These are phyloP conservation scores for Polygonum aviculare DNA, from an alignment of 148 eudicot species.

Conservation along the genomic window DNA sequence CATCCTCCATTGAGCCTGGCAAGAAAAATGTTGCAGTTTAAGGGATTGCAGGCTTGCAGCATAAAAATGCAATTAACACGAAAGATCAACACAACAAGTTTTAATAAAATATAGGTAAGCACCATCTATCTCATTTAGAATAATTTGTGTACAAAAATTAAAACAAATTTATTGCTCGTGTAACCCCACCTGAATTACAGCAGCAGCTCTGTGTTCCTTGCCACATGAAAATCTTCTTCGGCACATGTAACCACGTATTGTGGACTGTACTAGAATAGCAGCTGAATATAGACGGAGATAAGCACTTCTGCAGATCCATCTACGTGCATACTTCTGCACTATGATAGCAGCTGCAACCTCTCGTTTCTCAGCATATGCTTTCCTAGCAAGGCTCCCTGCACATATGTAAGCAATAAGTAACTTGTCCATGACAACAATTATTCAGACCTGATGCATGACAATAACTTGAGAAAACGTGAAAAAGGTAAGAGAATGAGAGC, in stretches of 20 bases:
- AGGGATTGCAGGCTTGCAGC: not conserved
- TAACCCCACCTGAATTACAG: constrained; percentile 60
- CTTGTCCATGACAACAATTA: not conserved
- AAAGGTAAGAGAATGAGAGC: not conserved
- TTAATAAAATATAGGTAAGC: not conserved
- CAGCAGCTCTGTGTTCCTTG: constrained; percentile 71
- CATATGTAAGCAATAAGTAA: constrained; percentile 5
- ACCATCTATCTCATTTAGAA: not conserved
- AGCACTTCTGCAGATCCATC: constrained; percentile 55
- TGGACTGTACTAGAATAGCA: constrained; percentile 48
- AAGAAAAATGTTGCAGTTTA: not conserved
- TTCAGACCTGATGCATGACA: not conserved
- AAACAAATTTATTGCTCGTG: not conserved
- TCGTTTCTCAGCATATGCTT: constrained; percentile 32
- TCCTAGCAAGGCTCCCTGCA: constrained; percentile 71
- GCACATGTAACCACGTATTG: constrained; percentile 62
- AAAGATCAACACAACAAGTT: not conserved
- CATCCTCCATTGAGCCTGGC: constrained; percentile 81
- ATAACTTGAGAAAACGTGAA: not conserved
- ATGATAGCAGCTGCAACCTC: constrained; percentile 56
- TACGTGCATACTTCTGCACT: constrained; percentile 59
- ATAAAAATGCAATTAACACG: not conserved
- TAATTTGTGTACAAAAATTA: not conserved
- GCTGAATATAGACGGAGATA: constrained; percentile 40
- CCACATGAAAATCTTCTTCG: constrained; percentile 50